Conservation (phyloP, 176 grass and related monocot genomes). For the Ananas comosus region DNA sequence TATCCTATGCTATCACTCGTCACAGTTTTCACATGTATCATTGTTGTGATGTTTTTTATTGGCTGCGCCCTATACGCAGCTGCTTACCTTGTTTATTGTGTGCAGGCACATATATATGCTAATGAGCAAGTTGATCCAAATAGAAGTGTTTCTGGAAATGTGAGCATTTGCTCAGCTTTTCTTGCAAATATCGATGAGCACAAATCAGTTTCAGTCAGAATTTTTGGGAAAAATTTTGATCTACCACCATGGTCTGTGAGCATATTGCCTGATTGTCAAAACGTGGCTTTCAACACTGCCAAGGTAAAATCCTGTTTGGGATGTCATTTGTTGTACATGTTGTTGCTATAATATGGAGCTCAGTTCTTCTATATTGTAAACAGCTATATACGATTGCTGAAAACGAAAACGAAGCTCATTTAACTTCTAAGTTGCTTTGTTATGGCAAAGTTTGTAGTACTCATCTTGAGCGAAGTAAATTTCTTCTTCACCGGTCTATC, state of each 20-base stretch:
- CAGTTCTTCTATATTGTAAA: too few species aligned
- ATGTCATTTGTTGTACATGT: neutral
- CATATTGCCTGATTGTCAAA: conserved; percentile 88
- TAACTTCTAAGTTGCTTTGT: too few species aligned
- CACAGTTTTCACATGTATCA: conserved; percentile 1
- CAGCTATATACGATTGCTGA: too few species aligned
- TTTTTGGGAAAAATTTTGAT: conserved; percentile 67
- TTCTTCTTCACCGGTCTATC: neutral
- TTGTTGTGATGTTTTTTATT: neutral
- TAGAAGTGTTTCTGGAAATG: conserved; percentile 40
- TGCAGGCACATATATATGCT: conserved; percentile 93
- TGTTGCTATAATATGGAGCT: neutral
- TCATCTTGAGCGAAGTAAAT: neutral
- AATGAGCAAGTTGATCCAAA: conserved; percentile 40
- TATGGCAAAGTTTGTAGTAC: neutral
- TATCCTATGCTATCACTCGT: neutral
- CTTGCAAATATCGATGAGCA: conserved; percentile 94
- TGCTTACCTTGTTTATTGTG: conserved; percentile 22
- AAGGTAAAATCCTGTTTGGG: conserved; percentile 30
- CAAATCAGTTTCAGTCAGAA: conserved; percentile 61
- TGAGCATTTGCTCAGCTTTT: conserved; percentile 82
- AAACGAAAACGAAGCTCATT: too few species aligned
- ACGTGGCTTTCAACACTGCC: conserved; percentile 83
- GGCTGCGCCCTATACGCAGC: neutral
- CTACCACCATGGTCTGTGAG: conserved; percentile 95